Conservation (phyloP, 148 eudicot species). For the Persicaria maculosa region DNA sequence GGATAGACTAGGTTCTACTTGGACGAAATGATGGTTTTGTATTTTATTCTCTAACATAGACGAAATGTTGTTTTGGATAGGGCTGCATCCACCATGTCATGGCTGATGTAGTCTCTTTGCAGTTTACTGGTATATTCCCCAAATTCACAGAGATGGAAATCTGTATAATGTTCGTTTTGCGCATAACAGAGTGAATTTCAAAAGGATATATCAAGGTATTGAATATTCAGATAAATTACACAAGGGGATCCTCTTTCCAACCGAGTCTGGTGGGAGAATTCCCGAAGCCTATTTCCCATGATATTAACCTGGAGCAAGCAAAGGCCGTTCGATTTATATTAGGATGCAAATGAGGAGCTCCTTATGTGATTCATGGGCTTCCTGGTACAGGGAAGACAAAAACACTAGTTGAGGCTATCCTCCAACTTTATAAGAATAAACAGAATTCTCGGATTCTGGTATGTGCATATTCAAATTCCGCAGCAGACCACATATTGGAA, state of each 20-base stretch:
- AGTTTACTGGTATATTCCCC: conserved; percentile 52
- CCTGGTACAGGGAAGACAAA: conserved; percentile 95
- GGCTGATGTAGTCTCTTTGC: conserved; percentile 75
- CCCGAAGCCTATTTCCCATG: conserved; percentile 38
- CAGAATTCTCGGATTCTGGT: conserved; percentile 39
- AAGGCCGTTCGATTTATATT: conserved; percentile 54
- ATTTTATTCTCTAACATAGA: not conserved
- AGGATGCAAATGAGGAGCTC: conserved; percentile 68
- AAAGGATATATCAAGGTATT: conserved; percentile 70
- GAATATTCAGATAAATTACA: conserved; percentile 46
- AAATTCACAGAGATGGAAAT: conserved; percentile 26
- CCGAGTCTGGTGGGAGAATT: conserved; percentile 19
- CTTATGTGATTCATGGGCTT: conserved; percentile 80
- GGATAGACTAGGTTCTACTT: not conserved
- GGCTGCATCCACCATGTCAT: conserved; percentile 81
- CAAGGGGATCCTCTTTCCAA: conserved; percentile 52
- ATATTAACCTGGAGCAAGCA: conserved; percentile 66
- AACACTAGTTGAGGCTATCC: conserved; percentile 74
- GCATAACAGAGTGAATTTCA: conserved; percentile 53
- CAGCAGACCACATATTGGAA: conserved; percentile 85
- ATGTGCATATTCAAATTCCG: conserved; percentile 90
- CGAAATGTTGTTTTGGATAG: conserved; percentile 28
- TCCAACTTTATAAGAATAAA: conserved; percentile 44
- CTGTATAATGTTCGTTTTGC: conserved; percentile 63
- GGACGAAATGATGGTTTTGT: not conserved